phyloP scores from a whole-genome alignment of 2,329 filamentous ascomycete genomes.

The Colletotrichum sp. region DNA sequence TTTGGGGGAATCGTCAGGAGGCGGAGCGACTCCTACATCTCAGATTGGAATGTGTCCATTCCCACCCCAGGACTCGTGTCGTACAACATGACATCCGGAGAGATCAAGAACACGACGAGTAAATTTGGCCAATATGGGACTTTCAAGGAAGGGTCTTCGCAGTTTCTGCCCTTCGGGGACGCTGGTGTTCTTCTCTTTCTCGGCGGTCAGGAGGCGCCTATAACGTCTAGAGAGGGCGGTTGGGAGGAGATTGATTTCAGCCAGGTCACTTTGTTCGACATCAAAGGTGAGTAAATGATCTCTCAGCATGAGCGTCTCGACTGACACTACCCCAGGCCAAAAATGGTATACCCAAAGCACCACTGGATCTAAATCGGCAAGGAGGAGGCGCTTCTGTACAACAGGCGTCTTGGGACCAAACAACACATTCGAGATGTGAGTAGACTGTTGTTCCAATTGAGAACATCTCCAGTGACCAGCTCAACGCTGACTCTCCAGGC shows the following conservation, averaged over 20 bases:
- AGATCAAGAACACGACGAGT: constrained; percentile 33
- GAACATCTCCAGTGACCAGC: neutral
- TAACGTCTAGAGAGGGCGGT: too few species aligned
- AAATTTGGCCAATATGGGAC: constrained; percentile 24
- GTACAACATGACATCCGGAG: constrained; percentile 33
- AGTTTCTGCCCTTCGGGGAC: constrained; percentile 36
- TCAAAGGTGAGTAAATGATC: neutral
- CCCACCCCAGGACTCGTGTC: constrained; percentile 32
- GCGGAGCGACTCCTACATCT: constrained; percentile 22
- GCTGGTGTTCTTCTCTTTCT: constrained; percentile 37
- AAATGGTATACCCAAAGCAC: neutral
- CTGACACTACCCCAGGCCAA: neutral
- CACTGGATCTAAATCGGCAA: neutral
- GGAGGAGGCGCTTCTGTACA: neutral
- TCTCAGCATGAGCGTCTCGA: too few species aligned
- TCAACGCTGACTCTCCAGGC: neutral
- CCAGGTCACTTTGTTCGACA: constrained; percentile 21
- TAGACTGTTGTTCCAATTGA: rapidly evolving
- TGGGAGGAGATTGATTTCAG: constrained; percentile 27
- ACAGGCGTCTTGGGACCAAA: neutral
- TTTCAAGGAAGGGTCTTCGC: constrained; percentile 30
- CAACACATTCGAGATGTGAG: neutral
- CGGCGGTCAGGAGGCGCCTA: constrained; percentile 30
- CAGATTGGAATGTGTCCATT: constrained; percentile 17
- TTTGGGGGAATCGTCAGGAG: constrained; percentile 32